These are phyloP conservation scores for Plasmodium relictum DNA, from an alignment of 169 alveolate genomes.

Conservation along the genomic window DNA sequence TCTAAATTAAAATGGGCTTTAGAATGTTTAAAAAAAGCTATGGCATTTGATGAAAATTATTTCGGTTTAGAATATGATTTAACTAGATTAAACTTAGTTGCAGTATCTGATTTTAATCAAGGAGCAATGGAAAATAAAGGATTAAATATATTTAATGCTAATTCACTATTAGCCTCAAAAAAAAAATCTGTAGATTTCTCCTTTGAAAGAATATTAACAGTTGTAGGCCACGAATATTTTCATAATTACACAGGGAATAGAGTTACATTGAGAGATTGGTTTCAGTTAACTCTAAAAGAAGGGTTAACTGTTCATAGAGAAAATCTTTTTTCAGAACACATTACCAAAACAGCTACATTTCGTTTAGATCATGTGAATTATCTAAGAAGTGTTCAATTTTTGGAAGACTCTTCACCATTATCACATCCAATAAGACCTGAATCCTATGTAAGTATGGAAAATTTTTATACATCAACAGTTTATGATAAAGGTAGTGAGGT, in stretches of 20 bases:
- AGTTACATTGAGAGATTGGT: conserved; percentile 95
- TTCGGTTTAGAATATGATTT: conserved; percentile 94
- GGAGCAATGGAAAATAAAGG: conserved; percentile 97
- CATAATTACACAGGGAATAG: conserved; percentile 96
- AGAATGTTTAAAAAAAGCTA: conserved; percentile 90
- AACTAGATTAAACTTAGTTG: conserved; percentile 91
- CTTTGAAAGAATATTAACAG: conserved; percentile 89
- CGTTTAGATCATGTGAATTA: conserved; percentile 90
- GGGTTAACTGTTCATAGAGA: conserved; percentile 96
- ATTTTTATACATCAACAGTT: conserved; percentile 95
- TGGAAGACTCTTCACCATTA: conserved; percentile 94
- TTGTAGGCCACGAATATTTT: conserved; percentile 95
- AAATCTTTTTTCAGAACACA: conserved; percentile 88
- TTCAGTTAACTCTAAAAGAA: conserved; percentile 94
- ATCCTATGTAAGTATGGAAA: conserved; percentile 92
- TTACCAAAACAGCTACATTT: conserved; percentile 86
- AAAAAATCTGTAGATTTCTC: conserved; percentile 91
- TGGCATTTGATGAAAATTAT: conserved; percentile 95
- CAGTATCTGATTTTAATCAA: conserved; percentile 92
- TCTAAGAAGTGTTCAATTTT: conserved; percentile 89
- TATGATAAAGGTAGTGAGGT: conserved; percentile 96
- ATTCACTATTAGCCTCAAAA: conserved; percentile 91
- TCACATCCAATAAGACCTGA: conserved; percentile 96
- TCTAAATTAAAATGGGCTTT: conserved; percentile 90
- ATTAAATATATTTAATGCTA: conserved; percentile 92